Evolutionary conservation across 2,329 filamentous ascomycete genomes (phyloP).

Genomic region (Ploettnerulaceae sp.): DNA sequence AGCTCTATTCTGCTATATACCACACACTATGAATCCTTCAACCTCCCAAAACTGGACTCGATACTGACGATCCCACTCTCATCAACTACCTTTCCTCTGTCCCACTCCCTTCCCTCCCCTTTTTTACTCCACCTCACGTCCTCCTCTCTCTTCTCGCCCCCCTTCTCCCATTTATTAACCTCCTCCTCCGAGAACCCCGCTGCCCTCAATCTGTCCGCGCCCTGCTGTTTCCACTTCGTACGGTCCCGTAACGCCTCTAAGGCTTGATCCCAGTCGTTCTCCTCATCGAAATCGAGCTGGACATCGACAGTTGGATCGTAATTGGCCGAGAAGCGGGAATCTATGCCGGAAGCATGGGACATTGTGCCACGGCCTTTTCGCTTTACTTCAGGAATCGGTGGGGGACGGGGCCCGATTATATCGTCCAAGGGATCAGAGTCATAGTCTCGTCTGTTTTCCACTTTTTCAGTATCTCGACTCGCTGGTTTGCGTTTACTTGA

Average conservation of each 20-base stretch:
- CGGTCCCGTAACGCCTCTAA: constrained; percentile 75
- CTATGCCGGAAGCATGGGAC: constrained; percentile 61
- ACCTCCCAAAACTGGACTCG: constrained; percentile 28
- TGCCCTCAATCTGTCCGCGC: constrained; percentile 67
- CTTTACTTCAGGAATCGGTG: constrained; percentile 39
- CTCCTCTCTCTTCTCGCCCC: constrained; percentile 54
- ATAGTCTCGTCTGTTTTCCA: constrained; percentile 28
- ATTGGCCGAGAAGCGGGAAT: constrained; percentile 68
- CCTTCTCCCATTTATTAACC: constrained; percentile 66
- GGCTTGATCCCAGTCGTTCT: constrained; percentile 73
- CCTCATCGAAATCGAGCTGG: constrained; percentile 44
- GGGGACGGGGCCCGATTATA: constrained; percentile 69
- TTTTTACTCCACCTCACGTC: constrained; percentile 65
- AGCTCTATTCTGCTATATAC: too few species aligned
- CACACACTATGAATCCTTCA: constrained; percentile 18
- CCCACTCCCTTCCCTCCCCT: constrained; percentile 54
- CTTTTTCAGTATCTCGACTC: constrained; percentile 7
- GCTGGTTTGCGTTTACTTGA: constrained; percentile 10
- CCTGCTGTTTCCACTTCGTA: constrained; percentile 70
- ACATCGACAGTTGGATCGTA: constrained; percentile 57
- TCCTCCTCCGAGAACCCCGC: constrained; percentile 76
- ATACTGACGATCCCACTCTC: constrained; percentile 45
- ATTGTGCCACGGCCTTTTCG: constrained; percentile 67
- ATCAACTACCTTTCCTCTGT: constrained; percentile 56
- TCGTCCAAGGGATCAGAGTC: constrained; percentile 70